Percentiles rank a stretch among this genome's conserved stretches.
phyloP scores from a whole-genome alignment of 78 protist genomes.

The Bodo saltans region DNA sequence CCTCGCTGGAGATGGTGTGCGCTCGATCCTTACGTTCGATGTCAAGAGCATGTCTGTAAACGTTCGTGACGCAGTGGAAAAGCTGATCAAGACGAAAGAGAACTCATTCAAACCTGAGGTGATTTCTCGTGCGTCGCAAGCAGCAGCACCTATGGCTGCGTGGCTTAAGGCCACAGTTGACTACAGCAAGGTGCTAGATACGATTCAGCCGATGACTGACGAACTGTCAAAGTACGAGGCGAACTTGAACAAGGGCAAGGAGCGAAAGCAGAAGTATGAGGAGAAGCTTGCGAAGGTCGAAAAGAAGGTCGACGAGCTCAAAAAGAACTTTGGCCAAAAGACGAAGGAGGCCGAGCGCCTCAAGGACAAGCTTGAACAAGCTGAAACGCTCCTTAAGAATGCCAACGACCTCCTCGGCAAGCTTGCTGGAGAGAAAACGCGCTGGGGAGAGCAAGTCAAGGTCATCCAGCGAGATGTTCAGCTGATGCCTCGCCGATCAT shows the following conservation, averaged over 20 bases:
- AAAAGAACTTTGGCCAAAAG: constrained; percentile 23
- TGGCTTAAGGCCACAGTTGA: constrained; percentile 77
- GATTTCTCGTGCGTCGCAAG: constrained; percentile 50
- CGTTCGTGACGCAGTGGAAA: constrained; percentile 17
- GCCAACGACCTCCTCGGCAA: constrained; percentile 63
- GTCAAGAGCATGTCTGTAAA: constrained; percentile 36
- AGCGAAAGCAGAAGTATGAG: constrained; percentile 25
- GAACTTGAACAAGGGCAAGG: neutral
- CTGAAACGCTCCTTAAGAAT: constrained; percentile 16
- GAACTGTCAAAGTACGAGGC: neutral
- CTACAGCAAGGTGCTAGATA: constrained; percentile 36
- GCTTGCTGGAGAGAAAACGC: constrained; percentile 63
- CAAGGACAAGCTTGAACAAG: constrained; percentile 31
- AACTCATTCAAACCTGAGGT: constrained; percentile 49
- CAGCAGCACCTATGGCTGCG: constrained; percentile 78
- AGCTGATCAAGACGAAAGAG: constrained; percentile 26
- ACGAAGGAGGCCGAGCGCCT: constrained; percentile 62
- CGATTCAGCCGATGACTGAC: constrained; percentile 39
- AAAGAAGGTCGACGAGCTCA: constrained; percentile 48
- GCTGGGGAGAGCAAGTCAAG: constrained; percentile 56
- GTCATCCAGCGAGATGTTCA: neutral
- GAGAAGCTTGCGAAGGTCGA: constrained; percentile 40
- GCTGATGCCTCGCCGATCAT: constrained; percentile 24
- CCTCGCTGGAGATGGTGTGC: constrained; percentile 44
- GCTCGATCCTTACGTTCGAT: constrained; percentile 64